A percentile compares a stretch with the other conserved stretches of the same genome.
Conservation (phyloP, 2,329 filamentous ascomycete genomes). For the Diaporthe sp. region DNA sequence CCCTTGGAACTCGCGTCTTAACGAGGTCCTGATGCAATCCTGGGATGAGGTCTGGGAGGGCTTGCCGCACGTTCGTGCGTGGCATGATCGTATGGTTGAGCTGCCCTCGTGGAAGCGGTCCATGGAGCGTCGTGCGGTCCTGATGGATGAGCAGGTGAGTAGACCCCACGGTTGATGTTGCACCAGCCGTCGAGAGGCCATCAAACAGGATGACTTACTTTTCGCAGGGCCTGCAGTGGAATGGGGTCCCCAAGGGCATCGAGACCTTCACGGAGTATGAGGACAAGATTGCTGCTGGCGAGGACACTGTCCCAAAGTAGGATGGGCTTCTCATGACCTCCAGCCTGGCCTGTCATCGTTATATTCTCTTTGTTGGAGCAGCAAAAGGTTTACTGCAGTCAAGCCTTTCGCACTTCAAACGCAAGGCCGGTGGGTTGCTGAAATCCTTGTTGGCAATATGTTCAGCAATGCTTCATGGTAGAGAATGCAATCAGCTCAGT, state of each 20-base stretch:
- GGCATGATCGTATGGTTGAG: conserved; percentile 53
- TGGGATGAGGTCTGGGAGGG: conserved; percentile 47
- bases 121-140: conserved; percentile 49
- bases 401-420: not conserved
- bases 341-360: not conserved
- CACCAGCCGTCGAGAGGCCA: fast-evolving
- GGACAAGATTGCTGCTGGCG: conserved; percentile 43
- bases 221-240: conserved; percentile 50
- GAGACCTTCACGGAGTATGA: conserved; percentile 48
- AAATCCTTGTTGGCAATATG: not conserved
- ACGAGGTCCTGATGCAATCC: conserved; percentile 42
- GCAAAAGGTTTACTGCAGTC: fast-evolving
- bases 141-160: conserved; percentile 52
- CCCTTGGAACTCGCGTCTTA: conserved; percentile 45
- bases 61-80: conserved; percentile 48
- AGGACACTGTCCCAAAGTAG: conserved; percentile 12
- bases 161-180: fast-evolving
- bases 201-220: not conserved
- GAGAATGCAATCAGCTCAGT: not conserved
- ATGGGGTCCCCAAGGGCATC: conserved; percentile 53
- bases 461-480: not conserved
- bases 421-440: not conserved
- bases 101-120: conserved; percentile 50
- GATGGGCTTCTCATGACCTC: not conserved
- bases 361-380: not conserved